phyloP scores from a whole-genome alignment of 768 basidiomycete genomes.

The Xerocomellus amylosporus region DNA sequence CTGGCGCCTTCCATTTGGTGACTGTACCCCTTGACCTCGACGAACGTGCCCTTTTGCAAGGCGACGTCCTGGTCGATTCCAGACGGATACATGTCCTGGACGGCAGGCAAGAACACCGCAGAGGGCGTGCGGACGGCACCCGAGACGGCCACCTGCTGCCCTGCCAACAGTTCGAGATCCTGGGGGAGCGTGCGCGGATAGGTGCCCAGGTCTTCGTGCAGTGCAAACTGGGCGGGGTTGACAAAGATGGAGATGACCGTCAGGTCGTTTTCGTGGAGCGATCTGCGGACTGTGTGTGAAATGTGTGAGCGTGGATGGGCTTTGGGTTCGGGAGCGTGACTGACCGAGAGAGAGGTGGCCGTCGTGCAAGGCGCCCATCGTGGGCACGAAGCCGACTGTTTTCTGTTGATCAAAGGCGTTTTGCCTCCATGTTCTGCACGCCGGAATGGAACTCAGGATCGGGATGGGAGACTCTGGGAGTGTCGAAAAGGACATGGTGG shows the following conservation, averaged over 20 bases:
- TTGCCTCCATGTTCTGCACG: conserved; percentile 73
- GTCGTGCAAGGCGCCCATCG: conserved; percentile 95
- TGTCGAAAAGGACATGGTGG: conserved; percentile 18
- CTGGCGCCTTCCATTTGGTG: conserved; percentile 91
- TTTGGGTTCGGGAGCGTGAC: conserved; percentile 30
- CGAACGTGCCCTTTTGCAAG: conserved; percentile 81
- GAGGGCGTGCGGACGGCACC: conserved; percentile 44
- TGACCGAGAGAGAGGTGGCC: conserved; percentile 90
- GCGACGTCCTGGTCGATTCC: conserved; percentile 77
- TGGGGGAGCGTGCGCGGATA: conserved; percentile 85
- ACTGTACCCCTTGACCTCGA: conserved; percentile 88
- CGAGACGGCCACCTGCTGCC: conserved; percentile 33
- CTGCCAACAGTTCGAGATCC: conserved; percentile 65
- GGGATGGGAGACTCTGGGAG: conserved; percentile 38
- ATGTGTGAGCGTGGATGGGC: not conserved
- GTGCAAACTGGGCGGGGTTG: conserved; percentile 97
- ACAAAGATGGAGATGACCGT: conserved; percentile 97
- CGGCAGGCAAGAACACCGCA: conserved; percentile 78
- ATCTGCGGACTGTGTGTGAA: conserved; percentile 59
- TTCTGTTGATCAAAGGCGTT: conserved; percentile 54
- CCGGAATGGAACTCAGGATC: conserved; percentile 56
- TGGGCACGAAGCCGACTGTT: conserved; percentile 91
- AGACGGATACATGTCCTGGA: conserved; percentile 88
- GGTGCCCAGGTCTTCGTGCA: conserved; percentile 85
- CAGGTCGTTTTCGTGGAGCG: conserved; percentile 72